These are phyloP conservation scores for Stagonosporopsis rhizophila DNA, from an alignment of 2,329 filamentous ascomycete genomes.

Conservation along the genomic window DNA sequence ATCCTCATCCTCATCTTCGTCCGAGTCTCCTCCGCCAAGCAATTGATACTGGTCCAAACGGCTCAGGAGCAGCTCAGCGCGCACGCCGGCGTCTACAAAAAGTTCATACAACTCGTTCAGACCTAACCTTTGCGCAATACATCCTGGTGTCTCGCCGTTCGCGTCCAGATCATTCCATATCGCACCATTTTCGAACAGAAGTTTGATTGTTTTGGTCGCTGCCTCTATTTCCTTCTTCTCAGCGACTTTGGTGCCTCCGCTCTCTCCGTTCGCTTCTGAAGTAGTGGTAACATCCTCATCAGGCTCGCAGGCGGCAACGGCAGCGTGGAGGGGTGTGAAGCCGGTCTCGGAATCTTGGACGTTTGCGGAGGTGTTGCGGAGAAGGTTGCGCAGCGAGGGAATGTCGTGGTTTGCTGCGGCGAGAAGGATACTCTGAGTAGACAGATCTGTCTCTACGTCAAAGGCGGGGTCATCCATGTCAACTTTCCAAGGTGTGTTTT, in stretches of 20 bases:
- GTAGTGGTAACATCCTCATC: conserved; percentile 48
- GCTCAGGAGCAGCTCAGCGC: conserved; percentile 86
- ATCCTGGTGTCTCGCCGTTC: conserved; percentile 89
- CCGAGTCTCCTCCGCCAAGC: conserved; percentile 65
- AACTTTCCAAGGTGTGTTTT: background rate
- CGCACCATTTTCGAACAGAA: conserved; percentile 84
- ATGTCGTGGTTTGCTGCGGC: conserved; percentile 73
- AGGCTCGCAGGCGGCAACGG: conserved; percentile 70
- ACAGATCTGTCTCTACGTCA: conserved; percentile 52
- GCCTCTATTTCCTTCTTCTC: conserved; percentile 56
- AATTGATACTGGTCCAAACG: conserved; percentile 82
- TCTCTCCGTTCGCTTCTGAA: conserved; percentile 37
- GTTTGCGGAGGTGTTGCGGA: conserved; percentile 70
- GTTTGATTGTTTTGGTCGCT: conserved; percentile 70
- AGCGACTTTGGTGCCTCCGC: conserved; percentile 37
- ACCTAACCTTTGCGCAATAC: conserved; percentile 75
- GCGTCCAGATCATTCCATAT: conserved; percentile 97
- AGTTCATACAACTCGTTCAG: conserved; percentile 76
- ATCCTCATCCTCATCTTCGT: conserved; percentile 59
- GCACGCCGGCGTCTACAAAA: conserved; percentile 87
- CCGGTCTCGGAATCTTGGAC: conserved; percentile 85
- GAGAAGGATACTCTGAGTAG: conserved; percentile 67
- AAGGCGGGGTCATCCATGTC: conserved; percentile 45
- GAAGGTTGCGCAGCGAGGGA: conserved; percentile 70
- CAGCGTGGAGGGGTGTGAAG: conserved; percentile 87